phyloP scores from a whole-genome alignment of 306 rosid species.

The Pueraria montana region DNA sequence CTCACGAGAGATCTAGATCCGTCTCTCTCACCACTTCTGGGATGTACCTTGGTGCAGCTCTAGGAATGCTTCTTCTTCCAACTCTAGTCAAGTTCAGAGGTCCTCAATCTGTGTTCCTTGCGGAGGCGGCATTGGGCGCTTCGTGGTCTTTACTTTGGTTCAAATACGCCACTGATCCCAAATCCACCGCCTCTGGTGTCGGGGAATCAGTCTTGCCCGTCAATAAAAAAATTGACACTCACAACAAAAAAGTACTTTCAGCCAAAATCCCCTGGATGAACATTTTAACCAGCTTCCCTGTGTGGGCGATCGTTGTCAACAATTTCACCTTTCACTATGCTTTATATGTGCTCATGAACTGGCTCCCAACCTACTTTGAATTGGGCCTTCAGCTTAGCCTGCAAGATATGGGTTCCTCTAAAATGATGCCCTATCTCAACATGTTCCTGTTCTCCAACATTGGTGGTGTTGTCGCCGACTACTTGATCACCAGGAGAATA shows the following conservation, averaged over 20 bases:
- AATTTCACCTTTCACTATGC: constrained; percentile 99
- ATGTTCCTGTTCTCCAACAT: constrained; percentile 96
- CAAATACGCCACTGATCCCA: constrained; percentile 81
- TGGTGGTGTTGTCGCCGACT: constrained; percentile 90
- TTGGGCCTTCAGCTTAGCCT: constrained; percentile 93
- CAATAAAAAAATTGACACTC: constrained; percentile 64
- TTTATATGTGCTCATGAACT: constrained; percentile 92
- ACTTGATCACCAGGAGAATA: constrained; percentile 77
- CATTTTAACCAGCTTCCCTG: constrained; percentile 82
- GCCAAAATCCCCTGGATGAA: constrained; percentile 79
- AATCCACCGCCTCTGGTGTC: constrained; percentile 82
- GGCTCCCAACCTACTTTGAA: constrained; percentile 98
- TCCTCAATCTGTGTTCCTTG: constrained; percentile 87
- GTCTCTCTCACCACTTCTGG: constrained; percentile 96
- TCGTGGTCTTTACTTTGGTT: constrained; percentile 91
- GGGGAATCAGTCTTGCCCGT: constrained; percentile 77
- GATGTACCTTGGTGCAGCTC: constrained; percentile 94
- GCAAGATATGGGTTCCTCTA: constrained; percentile 99
- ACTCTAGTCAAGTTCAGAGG: constrained; percentile 83
- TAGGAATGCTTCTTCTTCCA: constrained; percentile 88
- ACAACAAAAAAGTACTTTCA: constrained; percentile 42
- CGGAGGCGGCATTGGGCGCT: constrained; percentile 84
- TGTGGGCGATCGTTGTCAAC: constrained; percentile 97
- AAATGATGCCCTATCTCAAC: constrained; percentile 95
- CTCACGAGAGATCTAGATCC: constrained; percentile 94